Percentiles rank a stretch among this genome's conserved stretches.
Evolutionary conservation across 2,329 filamentous ascomycete species (phyloP).

Genomic region (Exophiala dermatitidis): DNA sequence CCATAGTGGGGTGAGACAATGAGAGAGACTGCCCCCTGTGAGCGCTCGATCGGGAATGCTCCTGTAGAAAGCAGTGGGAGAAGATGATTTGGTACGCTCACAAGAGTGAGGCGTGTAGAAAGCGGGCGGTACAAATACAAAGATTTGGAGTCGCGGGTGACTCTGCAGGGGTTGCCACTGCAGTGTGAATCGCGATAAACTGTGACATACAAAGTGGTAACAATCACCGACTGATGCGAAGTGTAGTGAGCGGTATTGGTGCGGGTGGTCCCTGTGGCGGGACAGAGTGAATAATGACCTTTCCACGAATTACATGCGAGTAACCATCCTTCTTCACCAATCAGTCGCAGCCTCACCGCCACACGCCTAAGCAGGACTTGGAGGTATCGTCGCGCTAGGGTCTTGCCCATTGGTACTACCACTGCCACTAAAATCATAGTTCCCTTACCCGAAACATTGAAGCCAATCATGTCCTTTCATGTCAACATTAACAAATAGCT

Average conservation of each 20-base stretch:
- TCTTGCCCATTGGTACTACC: no score
- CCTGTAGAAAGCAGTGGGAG: not conserved
- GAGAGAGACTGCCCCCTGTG: not conserved
- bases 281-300: not conserved
- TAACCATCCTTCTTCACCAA: not conserved
- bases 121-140: not conserved
- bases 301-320: no score
- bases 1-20: slow-evolving; percentile 18
- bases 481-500: no score
- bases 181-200: not conserved
- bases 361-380: no score
- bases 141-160: not conserved
- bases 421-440: no score
- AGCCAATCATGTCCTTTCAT: no score
- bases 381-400: no score
- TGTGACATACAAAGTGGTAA: not conserved
- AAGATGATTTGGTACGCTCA: not conserved
- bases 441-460: no score
- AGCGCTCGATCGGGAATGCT: not conserved
- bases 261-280: no score
- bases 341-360: not conserved
- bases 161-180: not conserved
- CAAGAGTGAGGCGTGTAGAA: not conserved
- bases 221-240: not conserved
- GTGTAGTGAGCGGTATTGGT: no score